A percentile compares a stretch with the other conserved stretches of the same genome.
Conservation (phyloP, 345 rosid genomes). For the Nasturtium officinale region DNA sequence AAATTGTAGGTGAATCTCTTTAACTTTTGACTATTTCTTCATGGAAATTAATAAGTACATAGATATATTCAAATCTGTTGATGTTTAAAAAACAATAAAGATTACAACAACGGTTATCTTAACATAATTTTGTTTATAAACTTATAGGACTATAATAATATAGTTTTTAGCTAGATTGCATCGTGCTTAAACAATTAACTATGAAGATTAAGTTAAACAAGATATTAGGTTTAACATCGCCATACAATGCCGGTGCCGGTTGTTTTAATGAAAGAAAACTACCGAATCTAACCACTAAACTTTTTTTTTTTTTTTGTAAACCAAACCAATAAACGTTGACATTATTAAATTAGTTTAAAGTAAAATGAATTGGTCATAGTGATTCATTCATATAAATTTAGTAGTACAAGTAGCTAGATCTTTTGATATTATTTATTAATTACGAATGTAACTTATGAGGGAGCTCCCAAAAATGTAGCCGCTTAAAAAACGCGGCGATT, state of each 20-base stretch:
- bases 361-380: neutral
- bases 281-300: slow-evolving; percentile 10
- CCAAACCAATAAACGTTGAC: slow-evolving; percentile 28
- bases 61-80: neutral
- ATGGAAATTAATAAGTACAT: neutral
- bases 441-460: neutral
- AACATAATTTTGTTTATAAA: neutral
- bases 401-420: neutral
- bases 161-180: neutral
- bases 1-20: neutral
- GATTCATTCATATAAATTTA: slow-evolving; percentile 2
- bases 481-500: slow-evolving; percentile 67
- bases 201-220: slow-evolving; percentile 9
- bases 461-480: slow-evolving; percentile 26
- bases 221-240: slow-evolving; percentile 14
- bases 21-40: neutral
- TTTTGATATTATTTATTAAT: slow-evolving; percentile 4
- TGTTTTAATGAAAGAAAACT: slow-evolving; percentile 27
- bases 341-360: neutral
- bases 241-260: slow-evolving; percentile 3
- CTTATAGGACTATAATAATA: neutral
- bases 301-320: no score
- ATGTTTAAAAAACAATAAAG: neutral
- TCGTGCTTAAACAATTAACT: neutral
- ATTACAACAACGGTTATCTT: neutral